Evolutionary conservation across 371 early-diverging fungal species (phyloP), one percentile per base, ranked within the genome.

Genomic region (Actinomucor elegans): DNA sequence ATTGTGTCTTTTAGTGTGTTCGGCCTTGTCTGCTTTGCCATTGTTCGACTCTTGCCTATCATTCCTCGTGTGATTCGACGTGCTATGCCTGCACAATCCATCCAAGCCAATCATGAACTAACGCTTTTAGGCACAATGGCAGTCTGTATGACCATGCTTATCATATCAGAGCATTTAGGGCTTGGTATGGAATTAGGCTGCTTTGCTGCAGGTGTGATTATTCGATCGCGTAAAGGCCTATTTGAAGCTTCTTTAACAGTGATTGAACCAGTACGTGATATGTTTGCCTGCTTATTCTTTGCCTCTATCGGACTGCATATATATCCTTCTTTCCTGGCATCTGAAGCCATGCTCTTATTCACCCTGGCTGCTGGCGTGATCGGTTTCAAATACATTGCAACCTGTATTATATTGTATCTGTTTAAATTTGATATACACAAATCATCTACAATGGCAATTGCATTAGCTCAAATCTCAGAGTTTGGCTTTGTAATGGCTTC

Each of bases 241-340:
- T 73, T 66, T 52, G 80, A 83, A 35, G 47, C 67, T 9, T 67
- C 65, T 2, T 52, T 66, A 17, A 64, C 41, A 7, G 66, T 71
- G 5, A 71, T 84, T 47, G 78, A 78, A 42, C 81, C 87, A n/a
- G 69, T 86, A 1, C 66, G 77, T 11, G 80, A 82, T 59, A 36
- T 84, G 27, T 84, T 84, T 71, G 75, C 75, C 8, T 77, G 78
- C 21, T 57, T 85, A 8, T 86, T 86, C 58, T 86, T 86, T 67
- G 83, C 85, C 1, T 64, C 77, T n/a, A 80, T 86, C 43, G 87
- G 87, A 3, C 58, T 86, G 4, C 87, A 86, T 61, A 66, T 84
- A 5, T 82, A 85, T 44, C 85, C 85, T 2, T 64, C 69, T 5
- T 86, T 86, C 54, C 58, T 86, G 34, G 65, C 74, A 0, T 75